phyloP scores from a whole-genome alignment of 2,329 filamentous ascomycete species.

The Dendrostoma leiphaemia region DNA sequence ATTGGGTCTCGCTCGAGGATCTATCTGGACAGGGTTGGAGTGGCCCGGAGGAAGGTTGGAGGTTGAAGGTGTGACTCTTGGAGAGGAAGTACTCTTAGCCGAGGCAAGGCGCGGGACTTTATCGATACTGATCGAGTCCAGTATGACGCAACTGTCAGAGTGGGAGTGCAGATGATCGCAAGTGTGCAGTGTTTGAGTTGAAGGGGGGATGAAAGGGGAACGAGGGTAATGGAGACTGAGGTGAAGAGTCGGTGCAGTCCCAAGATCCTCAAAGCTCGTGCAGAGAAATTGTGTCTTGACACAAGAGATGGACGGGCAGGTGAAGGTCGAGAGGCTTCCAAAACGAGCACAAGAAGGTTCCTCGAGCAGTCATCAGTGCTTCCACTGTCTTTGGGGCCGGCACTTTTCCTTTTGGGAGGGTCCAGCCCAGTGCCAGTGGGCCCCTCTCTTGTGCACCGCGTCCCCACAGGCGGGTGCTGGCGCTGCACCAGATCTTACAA shows the following conservation, averaged over 20 bases:
- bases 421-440: background rate
- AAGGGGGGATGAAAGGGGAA: background rate
- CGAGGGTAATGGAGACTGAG: background rate
- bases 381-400: background rate
- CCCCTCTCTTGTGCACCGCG: background rate
- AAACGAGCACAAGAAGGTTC: background rate
- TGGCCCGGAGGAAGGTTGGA: background rate
- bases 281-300: background rate
- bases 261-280: background rate
- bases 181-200: background rate
- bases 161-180: too few species aligned
- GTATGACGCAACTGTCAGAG: slow-evolving; percentile 13
- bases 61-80: slow-evolving; percentile 1
- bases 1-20: background rate
- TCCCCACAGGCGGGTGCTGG: background rate
- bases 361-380: background rate
- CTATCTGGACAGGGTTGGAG: background rate
- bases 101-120: slow-evolving; percentile 17
- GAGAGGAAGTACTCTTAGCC: slow-evolving; percentile 13
- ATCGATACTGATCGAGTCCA: slow-evolving; percentile 15
- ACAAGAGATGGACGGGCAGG: background rate
- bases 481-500: background rate
- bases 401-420: background rate
- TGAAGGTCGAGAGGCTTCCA: background rate
- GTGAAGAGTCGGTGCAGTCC: background rate